Conservation (phyloP, 352 stramenopile genomes). For the Pythium monospermum region DNA sequence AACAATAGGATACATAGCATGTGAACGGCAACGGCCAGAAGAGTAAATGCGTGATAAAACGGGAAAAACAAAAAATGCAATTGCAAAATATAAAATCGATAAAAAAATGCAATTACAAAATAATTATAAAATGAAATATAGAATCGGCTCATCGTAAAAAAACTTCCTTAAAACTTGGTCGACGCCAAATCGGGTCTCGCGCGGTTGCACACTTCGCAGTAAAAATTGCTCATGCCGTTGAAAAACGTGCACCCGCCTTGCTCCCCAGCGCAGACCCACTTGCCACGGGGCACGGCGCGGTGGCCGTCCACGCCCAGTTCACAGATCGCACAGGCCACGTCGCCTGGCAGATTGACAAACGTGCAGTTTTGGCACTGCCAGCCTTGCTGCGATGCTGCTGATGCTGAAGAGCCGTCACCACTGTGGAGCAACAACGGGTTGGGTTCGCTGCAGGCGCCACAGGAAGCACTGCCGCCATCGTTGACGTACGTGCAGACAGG, state of each 20-base stretch:
- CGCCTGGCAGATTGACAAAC: conserved; percentile 76
- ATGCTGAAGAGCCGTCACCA: conserved; percentile 6
- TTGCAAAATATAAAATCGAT: too few species aligned
- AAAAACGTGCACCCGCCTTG: conserved; percentile 87
- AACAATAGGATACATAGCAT: too few species aligned
- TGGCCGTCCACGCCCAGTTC: conserved; percentile 77
- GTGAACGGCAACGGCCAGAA: too few species aligned
- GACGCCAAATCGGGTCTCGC: conserved; percentile 68
- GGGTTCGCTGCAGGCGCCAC: conserved; percentile 58
- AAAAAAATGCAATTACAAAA: too few species aligned
- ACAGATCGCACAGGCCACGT: conserved; percentile 75
- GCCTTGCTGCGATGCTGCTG: conserved; percentile 34
- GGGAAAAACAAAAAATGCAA: too few species aligned
- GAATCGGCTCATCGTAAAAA: not conserved
- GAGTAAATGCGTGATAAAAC: too few species aligned
- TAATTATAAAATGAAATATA: too few species aligned
- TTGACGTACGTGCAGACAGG: conserved; percentile 82
- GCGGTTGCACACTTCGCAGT: conserved; percentile 88
- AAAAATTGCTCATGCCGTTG: conserved; percentile 76
- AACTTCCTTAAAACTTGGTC: conserved; percentile 64
- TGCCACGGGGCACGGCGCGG: conserved; percentile 70
- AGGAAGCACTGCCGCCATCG: conserved; percentile 30
- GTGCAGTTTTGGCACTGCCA: conserved; percentile 85
- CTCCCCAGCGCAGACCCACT: conserved; percentile 81
- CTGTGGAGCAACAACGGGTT: conserved; percentile 41